Percentiles rank a stretch among this genome's conserved stretches.
Evolutionary conservation across 2,329 filamentous ascomycete genomes (phyloP).

Genomic region (Aspergillus luchuensis): DNA sequence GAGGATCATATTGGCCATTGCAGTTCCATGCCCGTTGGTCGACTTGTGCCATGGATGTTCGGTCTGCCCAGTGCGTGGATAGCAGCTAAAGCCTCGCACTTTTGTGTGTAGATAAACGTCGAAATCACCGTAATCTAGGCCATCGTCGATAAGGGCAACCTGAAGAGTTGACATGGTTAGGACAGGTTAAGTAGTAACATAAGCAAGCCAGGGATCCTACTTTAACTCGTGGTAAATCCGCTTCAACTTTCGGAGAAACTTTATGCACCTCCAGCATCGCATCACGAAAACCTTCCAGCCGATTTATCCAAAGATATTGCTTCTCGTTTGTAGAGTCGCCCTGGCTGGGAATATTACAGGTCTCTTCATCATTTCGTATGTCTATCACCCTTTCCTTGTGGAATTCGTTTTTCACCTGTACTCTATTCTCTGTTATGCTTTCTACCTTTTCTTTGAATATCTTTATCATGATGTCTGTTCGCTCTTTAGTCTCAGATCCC

Average conservation of each 20-base stretch:
- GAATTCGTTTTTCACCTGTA: neutral
- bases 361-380: neutral
- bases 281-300: constrained; percentile 1
- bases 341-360: neutral
- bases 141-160: constrained; percentile 9
- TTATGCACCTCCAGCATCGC: neutral
- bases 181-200: neutral
- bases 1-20: constrained; percentile 13
- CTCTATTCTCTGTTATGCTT: neutral
- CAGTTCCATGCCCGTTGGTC: constrained; percentile 4
- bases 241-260: neutral
- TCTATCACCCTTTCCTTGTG: neutral
- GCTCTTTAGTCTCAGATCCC: constrained; percentile 1
- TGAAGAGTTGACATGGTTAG: neutral
- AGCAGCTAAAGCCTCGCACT: constrained; percentile 7
- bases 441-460: neutral
- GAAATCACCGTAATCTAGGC: constrained; percentile 4
- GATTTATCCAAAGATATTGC: neutral
- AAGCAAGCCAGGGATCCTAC: neutral
- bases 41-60: constrained; percentile 7
- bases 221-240: neutral
- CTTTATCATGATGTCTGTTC: neutral
- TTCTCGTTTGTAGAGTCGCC: neutral
- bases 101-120: neutral
- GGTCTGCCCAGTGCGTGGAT: neutral